Percentiles rank a stretch among this genome's conserved stretches.
Conservation (phyloP, 257 asterid species). For the Leptodermis oblonga region DNA sequence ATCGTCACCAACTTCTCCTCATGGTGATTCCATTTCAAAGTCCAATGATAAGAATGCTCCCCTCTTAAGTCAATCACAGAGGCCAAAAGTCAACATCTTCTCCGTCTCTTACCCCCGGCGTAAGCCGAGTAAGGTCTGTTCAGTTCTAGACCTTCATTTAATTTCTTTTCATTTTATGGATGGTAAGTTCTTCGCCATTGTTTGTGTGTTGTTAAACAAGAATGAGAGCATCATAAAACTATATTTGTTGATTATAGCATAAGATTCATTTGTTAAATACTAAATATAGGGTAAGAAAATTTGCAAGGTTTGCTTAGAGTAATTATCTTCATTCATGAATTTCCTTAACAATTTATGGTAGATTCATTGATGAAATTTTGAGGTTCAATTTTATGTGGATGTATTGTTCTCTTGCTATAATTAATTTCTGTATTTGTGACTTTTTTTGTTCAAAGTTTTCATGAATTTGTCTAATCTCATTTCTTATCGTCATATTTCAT, state of each 20-base stretch:
- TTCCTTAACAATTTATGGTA: neutral
- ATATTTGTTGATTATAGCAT: neutral
- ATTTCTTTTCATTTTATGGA: neutral
- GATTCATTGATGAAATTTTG: neutral
- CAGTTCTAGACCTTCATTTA: neutral
- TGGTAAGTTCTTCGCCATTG: neutral
- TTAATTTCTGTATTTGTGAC: neutral
- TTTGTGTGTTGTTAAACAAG: neutral
- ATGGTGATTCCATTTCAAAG: slow-evolving; percentile 18
- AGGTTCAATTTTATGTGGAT: neutral
- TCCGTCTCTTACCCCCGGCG: slow-evolving; percentile 26
- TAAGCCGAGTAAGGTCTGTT: slow-evolving; percentile 24
- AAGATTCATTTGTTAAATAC: neutral
- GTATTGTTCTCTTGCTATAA: too few relatives aligned
- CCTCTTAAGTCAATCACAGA: slow-evolving; percentile 27
- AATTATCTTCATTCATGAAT: neutral
- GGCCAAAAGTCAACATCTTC: slow-evolving; percentile 40
- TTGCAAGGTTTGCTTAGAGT: neutral
- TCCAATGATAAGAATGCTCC: slow-evolving; percentile 29
- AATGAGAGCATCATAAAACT: neutral
- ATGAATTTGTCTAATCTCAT: neutral
- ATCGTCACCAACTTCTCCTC: slow-evolving; percentile 7
- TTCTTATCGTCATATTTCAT: too few relatives aligned
- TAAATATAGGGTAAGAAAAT: too few relatives aligned
- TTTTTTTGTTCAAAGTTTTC: neutral